These are phyloP conservation scores for Helianthus tuberosus DNA, from an alignment of 129 eudicot genomes.

Conservation along the genomic window DNA sequence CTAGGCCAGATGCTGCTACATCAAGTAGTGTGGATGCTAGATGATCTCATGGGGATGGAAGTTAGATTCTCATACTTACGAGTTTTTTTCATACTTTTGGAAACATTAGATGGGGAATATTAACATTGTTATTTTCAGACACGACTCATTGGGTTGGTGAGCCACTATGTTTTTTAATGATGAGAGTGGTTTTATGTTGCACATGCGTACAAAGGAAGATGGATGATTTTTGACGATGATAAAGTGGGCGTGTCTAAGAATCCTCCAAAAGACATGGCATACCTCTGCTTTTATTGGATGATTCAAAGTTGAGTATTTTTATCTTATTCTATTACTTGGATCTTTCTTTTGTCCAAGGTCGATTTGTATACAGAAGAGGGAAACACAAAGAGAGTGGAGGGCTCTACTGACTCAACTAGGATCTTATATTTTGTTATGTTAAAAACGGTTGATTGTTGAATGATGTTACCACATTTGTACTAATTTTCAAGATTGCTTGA, in stretches of 20 bases:
- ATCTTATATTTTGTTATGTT: slow-evolving; percentile 19
- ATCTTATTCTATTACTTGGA: neutral
- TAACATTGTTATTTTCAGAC: slow-evolving; percentile 43
- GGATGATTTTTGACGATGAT: slow-evolving; percentile 88
- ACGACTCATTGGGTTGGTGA: slow-evolving; percentile 84
- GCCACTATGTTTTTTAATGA: no score
- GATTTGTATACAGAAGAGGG: slow-evolving; percentile 22
- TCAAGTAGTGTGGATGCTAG: slow-evolving; percentile 55
- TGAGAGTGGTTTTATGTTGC: slow-evolving; percentile 97
- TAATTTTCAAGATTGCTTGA: no score
- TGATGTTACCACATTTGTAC: no score
- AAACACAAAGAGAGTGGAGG: neutral
- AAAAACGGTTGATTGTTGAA: slow-evolving; percentile 9
- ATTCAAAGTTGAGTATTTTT: slow-evolving; percentile 35
- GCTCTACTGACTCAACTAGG: slow-evolving; percentile 12
- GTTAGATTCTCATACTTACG: slow-evolving; percentile 49
- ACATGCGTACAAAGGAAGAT: slow-evolving; percentile 76
- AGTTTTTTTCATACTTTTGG: neutral
- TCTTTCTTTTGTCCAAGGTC: slow-evolving; percentile 1
- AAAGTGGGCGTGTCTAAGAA: slow-evolving; percentile 86
- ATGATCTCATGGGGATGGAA: slow-evolving; percentile 85
- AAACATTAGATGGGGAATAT: neutral
- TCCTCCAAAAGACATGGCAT: slow-evolving; percentile 97
- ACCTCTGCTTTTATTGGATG: slow-evolving; percentile 87
- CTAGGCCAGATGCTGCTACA: slow-evolving; percentile 56